Base-by-base conservation (phyloP, 768 basidiomycete genomes). In the Kockovaella imperatae region DNA sequence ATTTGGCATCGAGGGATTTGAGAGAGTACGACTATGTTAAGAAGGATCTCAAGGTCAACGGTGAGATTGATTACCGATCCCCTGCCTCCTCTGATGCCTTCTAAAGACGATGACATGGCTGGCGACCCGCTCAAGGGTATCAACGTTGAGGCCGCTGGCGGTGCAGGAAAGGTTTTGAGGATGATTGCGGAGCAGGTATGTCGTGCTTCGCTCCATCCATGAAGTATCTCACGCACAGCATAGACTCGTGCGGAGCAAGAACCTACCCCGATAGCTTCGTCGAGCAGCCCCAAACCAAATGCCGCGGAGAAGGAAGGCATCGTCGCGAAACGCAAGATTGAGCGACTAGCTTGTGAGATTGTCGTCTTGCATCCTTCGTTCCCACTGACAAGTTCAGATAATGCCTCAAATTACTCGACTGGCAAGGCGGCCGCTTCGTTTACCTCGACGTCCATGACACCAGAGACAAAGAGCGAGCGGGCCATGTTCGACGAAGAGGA, bases 401-500 rank as follows among this genome's bases (percentile, higher is more conserved):
- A 76, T 57, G 68, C 71, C 1, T 69, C 74, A 0, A 64, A 71
- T 26, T 72, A 70, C 53, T 65, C 71, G 1, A 88, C 77, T 32
- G 93, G 93, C 21, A 76, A 85, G 35, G 81, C 89, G 3, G 89
- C 93, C 42, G 95, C 93, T 3, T 89, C 90, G 0, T 72, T 99
- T 39, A 99, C 95, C 0, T 90, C 87, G 2, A 97, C 95, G 0
- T 83, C 90, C 3, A 78, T 90, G 47, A 86, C 86, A 57, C 83
- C 89, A 11, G 79, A 81, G 48, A 79, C 77, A 3, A 73, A 75
- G 20, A 80, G 77, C 36, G 82, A 90, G 40, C 82, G 85, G 59
- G 79, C 95, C 3, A 74, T 97, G n/a, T 91, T 90, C 81, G 91
- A 99, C 69, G 95, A 97, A 80, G 95, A 99, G 72, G 93, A 97